Conservation (phyloP, 169 alveolate species). For the Babesia gibsoni region DNA sequence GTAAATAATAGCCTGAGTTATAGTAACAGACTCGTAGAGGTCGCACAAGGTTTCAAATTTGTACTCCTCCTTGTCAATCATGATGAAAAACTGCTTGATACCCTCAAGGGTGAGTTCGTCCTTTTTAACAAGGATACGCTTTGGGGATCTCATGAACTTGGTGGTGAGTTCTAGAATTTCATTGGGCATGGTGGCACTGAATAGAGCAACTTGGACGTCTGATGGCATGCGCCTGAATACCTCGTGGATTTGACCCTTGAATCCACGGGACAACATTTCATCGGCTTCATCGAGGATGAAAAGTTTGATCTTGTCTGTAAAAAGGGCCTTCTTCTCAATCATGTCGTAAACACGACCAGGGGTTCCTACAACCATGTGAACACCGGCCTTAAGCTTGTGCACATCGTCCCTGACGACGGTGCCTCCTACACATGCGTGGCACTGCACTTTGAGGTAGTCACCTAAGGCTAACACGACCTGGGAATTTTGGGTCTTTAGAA, state of each 20-base stretch:
- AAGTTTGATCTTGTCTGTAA: constrained; percentile 88
- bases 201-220: constrained; percentile 86
- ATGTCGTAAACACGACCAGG: constrained; percentile 99
- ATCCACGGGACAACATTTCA: constrained; percentile 98
- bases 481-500: neutral
- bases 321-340: constrained; percentile 91
- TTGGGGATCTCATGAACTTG: constrained; percentile 96
- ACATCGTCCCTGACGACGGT: constrained; percentile 97
- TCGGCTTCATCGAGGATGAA: constrained; percentile 99
- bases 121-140: constrained; percentile 93
- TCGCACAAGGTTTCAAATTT: constrained; percentile 92
- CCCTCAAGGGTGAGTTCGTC: constrained; percentile 98
- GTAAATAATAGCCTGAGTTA: constrained; percentile 97
- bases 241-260: constrained; percentile 91
- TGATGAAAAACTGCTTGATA: constrained; percentile 96
- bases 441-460: constrained; percentile 86
- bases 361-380: constrained; percentile 99
- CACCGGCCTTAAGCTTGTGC: constrained; percentile 92
- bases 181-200: constrained; percentile 97
- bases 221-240: constrained; percentile 73
- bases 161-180: constrained; percentile 94
- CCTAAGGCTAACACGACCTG: constrained; percentile 83
- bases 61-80: constrained; percentile 96
- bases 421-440: constrained; percentile 98
- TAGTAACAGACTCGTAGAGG: constrained; percentile 95